phyloP scores from a whole-genome alignment of 345 rosid species.

The Luvunga scandens region DNA sequence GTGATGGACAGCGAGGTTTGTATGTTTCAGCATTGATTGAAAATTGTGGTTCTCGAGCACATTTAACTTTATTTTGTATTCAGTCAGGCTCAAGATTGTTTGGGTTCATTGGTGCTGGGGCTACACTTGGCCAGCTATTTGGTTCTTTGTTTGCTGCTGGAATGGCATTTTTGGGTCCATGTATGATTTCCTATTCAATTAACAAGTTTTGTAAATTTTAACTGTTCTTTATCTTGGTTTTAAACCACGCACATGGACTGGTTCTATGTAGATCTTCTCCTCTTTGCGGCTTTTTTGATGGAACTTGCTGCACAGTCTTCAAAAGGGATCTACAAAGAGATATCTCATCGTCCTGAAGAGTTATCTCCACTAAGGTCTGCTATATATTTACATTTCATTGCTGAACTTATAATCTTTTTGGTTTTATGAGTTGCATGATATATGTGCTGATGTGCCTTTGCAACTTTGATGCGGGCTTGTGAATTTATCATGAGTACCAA shows the following conservation, averaged over 20 bases:
- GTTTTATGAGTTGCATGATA: not conserved
- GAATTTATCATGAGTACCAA: not conserved
- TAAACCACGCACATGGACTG: conserved; percentile 5
- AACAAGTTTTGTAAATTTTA: conserved; percentile 9
- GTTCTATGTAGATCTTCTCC: conserved; percentile 59
- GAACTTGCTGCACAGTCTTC: conserved; percentile 89
- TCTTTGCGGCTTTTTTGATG: conserved; percentile 84
- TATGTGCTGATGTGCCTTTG: not conserved
- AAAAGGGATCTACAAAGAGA: conserved; percentile 67
- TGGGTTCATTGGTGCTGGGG: conserved; percentile 97
- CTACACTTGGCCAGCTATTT: conserved; percentile 94
- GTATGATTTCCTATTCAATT: conserved; percentile 41
- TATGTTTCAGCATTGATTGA: not conserved
- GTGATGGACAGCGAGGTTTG: conserved; percentile 91
- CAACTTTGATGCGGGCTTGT: not conserved
- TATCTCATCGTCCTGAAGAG: conserved; percentile 58
- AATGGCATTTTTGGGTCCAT: conserved; percentile 88
- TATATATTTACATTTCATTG: conserved; percentile 1
- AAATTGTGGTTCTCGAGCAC: conserved; percentile 12
- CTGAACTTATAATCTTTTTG: not conserved
- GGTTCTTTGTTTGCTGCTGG: conserved; percentile 85
- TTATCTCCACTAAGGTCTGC: conserved; percentile 62
- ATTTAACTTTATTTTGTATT: conserved; percentile 32
- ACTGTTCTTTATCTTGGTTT: conserved; percentile 14
- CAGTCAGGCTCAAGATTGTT: conserved; percentile 99